phyloP scores from a whole-genome alignment of 495 filamentous ascomycete species.

The Cercophora samala region DNA sequence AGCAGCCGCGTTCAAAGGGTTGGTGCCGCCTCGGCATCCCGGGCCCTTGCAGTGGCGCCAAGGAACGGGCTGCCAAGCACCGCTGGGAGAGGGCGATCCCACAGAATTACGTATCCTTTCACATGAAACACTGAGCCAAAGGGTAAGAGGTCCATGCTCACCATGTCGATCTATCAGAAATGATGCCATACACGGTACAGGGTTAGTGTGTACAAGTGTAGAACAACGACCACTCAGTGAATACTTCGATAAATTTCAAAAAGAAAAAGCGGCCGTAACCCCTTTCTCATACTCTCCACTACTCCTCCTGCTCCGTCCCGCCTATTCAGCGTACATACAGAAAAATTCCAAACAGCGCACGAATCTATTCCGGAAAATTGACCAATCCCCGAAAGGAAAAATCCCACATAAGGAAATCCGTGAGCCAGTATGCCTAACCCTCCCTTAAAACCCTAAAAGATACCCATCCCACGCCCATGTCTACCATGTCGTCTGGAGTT shows the following conservation, averaged over 20 bases:
- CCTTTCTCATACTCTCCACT: background rate
- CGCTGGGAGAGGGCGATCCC: background rate
- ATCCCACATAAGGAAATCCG: slow-evolving; percentile 19
- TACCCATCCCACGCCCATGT: slow-evolving; percentile 12
- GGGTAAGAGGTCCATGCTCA: slow-evolving; percentile 2
- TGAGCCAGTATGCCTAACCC: slow-evolving; percentile 17
- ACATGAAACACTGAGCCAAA: slow-evolving; percentile 1
- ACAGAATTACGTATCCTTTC: slow-evolving; percentile 5
- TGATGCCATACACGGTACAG: background rate
- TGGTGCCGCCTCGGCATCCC: background rate
- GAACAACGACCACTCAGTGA: no score
- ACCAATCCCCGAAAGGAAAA: slow-evolving; percentile 11
- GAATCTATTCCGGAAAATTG: slow-evolving; percentile 21
- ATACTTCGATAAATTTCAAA: no score
- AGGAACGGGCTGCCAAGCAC: slow-evolving; percentile 1
- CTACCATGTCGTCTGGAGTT: slow-evolving; percentile 20
- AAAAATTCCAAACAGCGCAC: slow-evolving; percentile 13
- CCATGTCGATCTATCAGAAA: slow-evolving; percentile 1
- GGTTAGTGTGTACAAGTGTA: no score
- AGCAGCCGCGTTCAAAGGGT: slow-evolving; percentile 3
- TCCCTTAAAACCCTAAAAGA: slow-evolving; percentile 17
- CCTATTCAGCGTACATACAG: slow-evolving; percentile 12
- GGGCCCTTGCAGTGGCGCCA: slow-evolving; percentile 5
- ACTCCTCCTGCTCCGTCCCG: background rate
- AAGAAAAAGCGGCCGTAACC: background rate